Conservation (phyloP, 228 moss, liverwort and hornwort genomes). For the Sphagnum fallax region DNA sequence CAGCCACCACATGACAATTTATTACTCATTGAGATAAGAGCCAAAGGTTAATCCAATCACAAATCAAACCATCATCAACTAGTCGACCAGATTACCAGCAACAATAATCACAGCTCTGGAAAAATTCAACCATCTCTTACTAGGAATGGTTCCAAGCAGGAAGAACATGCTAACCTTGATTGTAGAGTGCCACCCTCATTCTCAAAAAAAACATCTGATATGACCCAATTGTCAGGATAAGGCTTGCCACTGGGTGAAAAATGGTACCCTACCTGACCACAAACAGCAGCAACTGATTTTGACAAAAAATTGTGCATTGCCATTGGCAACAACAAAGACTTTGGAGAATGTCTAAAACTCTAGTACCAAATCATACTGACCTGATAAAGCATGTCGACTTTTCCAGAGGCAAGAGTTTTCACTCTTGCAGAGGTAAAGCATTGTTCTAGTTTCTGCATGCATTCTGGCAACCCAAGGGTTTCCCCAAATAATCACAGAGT, state of each 20-base stretch:
- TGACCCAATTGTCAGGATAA: slow-evolving; percentile 92
- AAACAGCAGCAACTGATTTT: no score
- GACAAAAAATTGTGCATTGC: background rate
- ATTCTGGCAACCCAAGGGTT: no score
- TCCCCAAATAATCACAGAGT: no score
- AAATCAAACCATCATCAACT: no score
- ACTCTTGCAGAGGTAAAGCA: background rate
- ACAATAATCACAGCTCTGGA: background rate
- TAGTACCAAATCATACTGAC: no score
- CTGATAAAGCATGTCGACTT: background rate
- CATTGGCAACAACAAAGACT: no score
- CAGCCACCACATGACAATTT: slow-evolving; percentile 4
- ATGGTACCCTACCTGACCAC: slow-evolving; percentile 73
- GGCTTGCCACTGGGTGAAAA: slow-evolving; percentile 87
- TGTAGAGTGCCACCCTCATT: slow-evolving; percentile 77
- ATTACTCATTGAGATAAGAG: background rate
- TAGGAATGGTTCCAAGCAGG: no score
- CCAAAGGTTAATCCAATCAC: no score
- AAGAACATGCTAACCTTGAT: slow-evolving; percentile 44
- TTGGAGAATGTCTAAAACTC: no score
- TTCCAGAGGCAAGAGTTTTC: background rate
- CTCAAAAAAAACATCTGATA: slow-evolving; percentile 82
- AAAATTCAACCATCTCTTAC: background rate
- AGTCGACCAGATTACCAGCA: background rate
- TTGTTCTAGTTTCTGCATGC: no score